These are phyloP conservation scores for Fistulina hepatica DNA, from an alignment of 1,284 basidiomycete genomes.

Conservation along the genomic window DNA sequence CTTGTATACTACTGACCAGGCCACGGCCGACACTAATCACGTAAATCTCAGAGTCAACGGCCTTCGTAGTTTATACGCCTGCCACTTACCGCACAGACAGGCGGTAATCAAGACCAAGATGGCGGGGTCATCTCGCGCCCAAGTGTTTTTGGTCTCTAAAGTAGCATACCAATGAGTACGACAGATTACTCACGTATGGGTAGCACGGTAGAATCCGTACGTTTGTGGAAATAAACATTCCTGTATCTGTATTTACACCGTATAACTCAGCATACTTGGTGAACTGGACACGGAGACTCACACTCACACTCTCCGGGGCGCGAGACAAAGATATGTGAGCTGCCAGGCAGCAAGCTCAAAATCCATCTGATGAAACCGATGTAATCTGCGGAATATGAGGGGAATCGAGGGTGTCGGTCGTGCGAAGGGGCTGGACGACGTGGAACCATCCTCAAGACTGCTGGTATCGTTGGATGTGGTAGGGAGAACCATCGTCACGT, in stretches of 20 bases:
- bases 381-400: conserved; percentile 65
- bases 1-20: conserved; percentile 81
- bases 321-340: conserved; percentile 81
- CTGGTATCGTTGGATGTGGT: conserved; percentile 38
- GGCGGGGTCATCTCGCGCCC: conserved; percentile 93
- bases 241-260: conserved; percentile 46
- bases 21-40: conserved; percentile 56
- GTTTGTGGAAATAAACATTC: conserved; percentile 89
- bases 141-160: conserved; percentile 93
- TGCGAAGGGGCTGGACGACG: conserved; percentile 25
- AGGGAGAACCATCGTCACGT: conserved; percentile 60
- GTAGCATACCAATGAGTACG: conserved; percentile 2
- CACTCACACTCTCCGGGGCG: conserved; percentile 82
- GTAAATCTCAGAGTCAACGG: conserved; percentile 1
- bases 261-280: conserved; percentile 11
- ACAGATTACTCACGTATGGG: background rate
- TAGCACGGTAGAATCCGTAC: conserved; percentile 30
- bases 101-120: conserved; percentile 77
- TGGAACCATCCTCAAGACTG: conserved; percentile 24
- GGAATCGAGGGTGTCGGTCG: conserved; percentile 48
- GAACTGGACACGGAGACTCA: conserved; percentile 8
- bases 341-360: conserved; percentile 94
- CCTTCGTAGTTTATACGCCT: background rate
- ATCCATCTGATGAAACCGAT: conserved; percentile 85
- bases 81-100: conserved; percentile 55